phyloP scores from a whole-genome alignment of 2,329 filamentous ascomycete species.

The Karstenula rhodostoma region DNA sequence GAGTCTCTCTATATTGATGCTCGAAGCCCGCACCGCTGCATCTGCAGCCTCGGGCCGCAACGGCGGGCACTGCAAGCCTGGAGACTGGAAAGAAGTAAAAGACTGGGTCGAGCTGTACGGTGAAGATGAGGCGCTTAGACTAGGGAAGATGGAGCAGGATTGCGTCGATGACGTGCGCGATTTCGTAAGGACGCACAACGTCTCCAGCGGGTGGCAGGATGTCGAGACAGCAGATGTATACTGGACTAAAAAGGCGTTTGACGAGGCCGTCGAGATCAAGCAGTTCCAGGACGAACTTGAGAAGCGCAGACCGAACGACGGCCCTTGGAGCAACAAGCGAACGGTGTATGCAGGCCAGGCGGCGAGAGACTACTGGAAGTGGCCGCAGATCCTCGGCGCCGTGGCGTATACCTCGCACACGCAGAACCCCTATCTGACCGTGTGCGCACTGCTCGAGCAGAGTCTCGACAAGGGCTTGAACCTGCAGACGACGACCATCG shows the following conservation, averaged over 20 bases:
- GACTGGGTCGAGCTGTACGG: constrained; percentile 54
- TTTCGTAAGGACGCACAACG: constrained; percentile 3
- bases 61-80: constrained; percentile 56
- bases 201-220: constrained; percentile 10
- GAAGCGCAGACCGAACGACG: constrained; percentile 11
- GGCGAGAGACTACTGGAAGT: constrained; percentile 13
- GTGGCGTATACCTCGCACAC: constrained; percentile 7
- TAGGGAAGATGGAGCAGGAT: constrained; percentile 43
- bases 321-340: constrained; percentile 11
- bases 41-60: constrained; percentile 46
- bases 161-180: constrained; percentile 12
- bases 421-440: constrained; percentile 10
- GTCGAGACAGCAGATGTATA: constrained; percentile 13
- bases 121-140: constrained; percentile 55
- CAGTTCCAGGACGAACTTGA: constrained; percentile 13
- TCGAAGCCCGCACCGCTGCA: constrained; percentile 42
- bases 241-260: constrained; percentile 13
- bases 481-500: constrained; percentile 10
- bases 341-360: constrained; percentile 11
- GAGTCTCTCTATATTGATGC: constrained; percentile 30
- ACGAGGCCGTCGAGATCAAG: constrained; percentile 6
- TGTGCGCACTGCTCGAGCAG: constrained; percentile 4
- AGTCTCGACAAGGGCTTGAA: constrained; percentile 10
- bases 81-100: constrained; percentile 58
- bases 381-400: constrained; percentile 12